Conservation (phyloP, 164 flowering plant species). For the Malania oleifera region DNA sequence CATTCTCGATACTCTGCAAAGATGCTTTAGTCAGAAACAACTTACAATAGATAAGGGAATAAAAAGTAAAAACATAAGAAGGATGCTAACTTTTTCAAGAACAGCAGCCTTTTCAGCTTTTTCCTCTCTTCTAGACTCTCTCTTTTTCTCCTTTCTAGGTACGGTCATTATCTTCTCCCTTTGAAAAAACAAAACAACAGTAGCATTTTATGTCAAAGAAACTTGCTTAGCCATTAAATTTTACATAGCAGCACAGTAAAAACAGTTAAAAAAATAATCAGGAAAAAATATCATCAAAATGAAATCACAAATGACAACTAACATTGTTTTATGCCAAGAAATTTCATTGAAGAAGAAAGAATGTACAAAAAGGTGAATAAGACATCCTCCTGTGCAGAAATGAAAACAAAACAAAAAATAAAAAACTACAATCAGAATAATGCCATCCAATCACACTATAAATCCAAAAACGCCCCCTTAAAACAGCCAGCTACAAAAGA, state of each 20-base stretch:
- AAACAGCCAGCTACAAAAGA: too few relatives aligned
- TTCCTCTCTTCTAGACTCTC: conserved; percentile 79
- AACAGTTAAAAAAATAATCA: too few relatives aligned
- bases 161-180: conserved; percentile 89
- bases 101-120: conserved; percentile 84
- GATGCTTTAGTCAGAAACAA: neutral
- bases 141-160: conserved; percentile 67
- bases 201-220: neutral
- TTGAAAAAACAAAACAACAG: conserved; percentile 3
- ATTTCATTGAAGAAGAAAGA: too few relatives aligned
- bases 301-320: too few relatives aligned
- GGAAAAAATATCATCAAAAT: too few relatives aligned
- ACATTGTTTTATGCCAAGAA: too few relatives aligned
- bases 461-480: too few relatives aligned
- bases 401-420: too few relatives aligned
- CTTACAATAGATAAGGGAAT: neutral
- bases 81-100: conserved; percentile 56
- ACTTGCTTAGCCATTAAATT: neutral
- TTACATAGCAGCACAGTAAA: neutral
- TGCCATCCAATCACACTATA: too few relatives aligned
- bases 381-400: too few relatives aligned
- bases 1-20: conserved; percentile 80
- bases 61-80: neutral
- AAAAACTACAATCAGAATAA: too few relatives aligned
- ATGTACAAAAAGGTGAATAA: too few relatives aligned